phyloP scores from a whole-genome alignment of 2,329 filamentous ascomycete genomes.

The Tolypocladium paradoxum region DNA sequence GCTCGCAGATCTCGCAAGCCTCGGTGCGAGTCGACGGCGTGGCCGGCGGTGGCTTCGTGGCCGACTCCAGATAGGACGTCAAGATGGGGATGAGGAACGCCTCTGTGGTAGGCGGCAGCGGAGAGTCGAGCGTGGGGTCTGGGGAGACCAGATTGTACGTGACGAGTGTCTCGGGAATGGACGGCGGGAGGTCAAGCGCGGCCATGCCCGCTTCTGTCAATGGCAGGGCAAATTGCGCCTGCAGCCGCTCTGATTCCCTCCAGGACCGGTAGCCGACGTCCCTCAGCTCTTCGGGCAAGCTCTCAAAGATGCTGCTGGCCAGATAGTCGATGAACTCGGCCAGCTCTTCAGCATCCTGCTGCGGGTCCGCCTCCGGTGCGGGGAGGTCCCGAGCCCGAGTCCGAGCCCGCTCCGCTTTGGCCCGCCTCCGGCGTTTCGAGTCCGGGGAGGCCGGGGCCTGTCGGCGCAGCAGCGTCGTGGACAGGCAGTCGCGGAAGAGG shows the following conservation, averaged over 20 bases:
- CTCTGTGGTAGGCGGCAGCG: conserved; percentile 27
- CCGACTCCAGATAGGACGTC: conserved; percentile 46
- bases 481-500: conserved; percentile 64
- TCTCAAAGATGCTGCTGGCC: conserved; percentile 55
- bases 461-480: conserved; percentile 53
- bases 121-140: conserved; percentile 18
- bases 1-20: conserved; percentile 65
- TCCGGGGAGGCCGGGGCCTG: conserved; percentile 31
- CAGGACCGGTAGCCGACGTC: conserved; percentile 49
- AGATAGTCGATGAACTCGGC: conserved; percentile 77
- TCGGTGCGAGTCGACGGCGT: conserved; percentile 44
- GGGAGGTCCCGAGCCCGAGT: neutral
- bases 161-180: conserved; percentile 54
- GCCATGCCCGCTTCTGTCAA: conserved; percentile 40
- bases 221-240: conserved; percentile 45
- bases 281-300: conserved; percentile 50
- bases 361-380: conserved; percentile 5
- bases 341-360: conserved; percentile 51
- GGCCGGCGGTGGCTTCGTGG: conserved; percentile 52
- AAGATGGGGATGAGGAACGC: conserved; percentile 55
- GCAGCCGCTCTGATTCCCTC: conserved; percentile 29
- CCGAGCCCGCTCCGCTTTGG: conserved; percentile 8
- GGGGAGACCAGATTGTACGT: conserved; percentile 54
- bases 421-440: conserved; percentile 32
- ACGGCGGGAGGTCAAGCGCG: conserved; percentile 38